Evolutionary conservation across 208 protist species (phyloP), one percentile per base, ranked within the genome.

Genomic region (Trypanosoma cruzi): DNA sequence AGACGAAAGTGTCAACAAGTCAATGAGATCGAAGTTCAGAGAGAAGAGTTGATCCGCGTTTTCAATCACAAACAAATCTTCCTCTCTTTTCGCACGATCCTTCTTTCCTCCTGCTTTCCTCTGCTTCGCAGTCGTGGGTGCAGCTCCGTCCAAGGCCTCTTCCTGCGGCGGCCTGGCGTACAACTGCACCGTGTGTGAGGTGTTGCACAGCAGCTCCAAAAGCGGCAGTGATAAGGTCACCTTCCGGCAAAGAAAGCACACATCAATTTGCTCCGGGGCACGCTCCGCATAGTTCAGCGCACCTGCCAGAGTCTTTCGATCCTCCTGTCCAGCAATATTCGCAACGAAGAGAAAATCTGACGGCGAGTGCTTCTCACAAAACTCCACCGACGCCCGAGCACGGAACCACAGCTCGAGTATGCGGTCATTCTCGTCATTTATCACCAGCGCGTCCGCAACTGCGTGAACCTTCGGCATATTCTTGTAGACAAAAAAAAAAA

Each of bases 391-490:
- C n/a, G 29, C 64, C 24, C 24, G 28, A 24, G 71, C 71, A 53
- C 16, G 37, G 55, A 77, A 67, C 64, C 71, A 77, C 18, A 77
- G 18, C 32, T 77, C 71, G 0, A 77, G 24, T 52, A 71, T 69
- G 40, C 71, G 71, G 5, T 77, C 71, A 62, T 77, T 71, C 59
- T 77, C 71, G 32, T 65, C 50, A 28, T 32, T 40, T 18, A 67
- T 67, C 28, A 36, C 40, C 31, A 77, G 28, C 0, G 64, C 54
- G 31, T 77, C 64, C 11, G 64, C 64, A 44, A 40, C 57, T 14
- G 54, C 58, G 52, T 48, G 49, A 22, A 22, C 5, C 31, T 71
- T 77, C 1, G 71, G 63, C 71, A 77, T 77, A 8, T 54, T 56
- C 24, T 48, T 22, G 13, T 11, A 49, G 4, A 49, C 29, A 56